Evolutionary conservation across 768 basidiomycete species (phyloP).

Genomic region (Mycena haematopus): DNA sequence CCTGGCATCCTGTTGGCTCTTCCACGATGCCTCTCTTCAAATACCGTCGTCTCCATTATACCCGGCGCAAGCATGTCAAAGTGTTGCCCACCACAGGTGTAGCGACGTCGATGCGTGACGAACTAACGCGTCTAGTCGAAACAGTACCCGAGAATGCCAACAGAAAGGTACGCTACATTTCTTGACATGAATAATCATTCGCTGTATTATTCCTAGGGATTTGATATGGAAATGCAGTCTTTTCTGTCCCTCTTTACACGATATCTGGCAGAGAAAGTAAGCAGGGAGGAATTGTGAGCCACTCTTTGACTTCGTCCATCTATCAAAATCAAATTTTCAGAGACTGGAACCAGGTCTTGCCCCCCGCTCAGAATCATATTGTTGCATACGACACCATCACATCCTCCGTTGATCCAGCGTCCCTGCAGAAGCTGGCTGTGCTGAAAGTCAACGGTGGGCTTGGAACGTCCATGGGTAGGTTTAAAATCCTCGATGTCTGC

Average conservation of each 20-base stretch:
- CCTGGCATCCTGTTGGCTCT: slow-evolving; percentile 7
- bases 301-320: slow-evolving; percentile 55
- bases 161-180: slow-evolving; percentile 56
- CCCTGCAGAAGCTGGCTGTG: slow-evolving; percentile 91
- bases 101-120: slow-evolving; percentile 66
- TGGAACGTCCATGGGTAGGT: slow-evolving; percentile 84
- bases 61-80: slow-evolving; percentile 49
- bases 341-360: slow-evolving; percentile 88
- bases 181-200: neutral
- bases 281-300: slow-evolving; percentile 72
- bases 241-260: slow-evolving; percentile 87
- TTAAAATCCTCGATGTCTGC: neutral
- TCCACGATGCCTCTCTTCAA: slow-evolving; percentile 46
- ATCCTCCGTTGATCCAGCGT: slow-evolving; percentile 57
- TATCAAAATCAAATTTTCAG: slow-evolving; percentile 73
- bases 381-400: slow-evolving; percentile 80
- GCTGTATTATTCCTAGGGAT: slow-evolving; percentile 45
- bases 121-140: slow-evolving; percentile 70
- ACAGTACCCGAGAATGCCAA: slow-evolving; percentile 60
- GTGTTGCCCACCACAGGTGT: slow-evolving; percentile 49
- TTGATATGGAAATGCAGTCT: slow-evolving; percentile 83
- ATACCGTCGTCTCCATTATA: slow-evolving; percentile 41
- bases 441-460: slow-evolving; percentile 95
- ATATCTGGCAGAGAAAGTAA: slow-evolving; percentile 73
- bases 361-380: slow-evolving; percentile 85